A percentile compares a stretch with the other conserved stretches of the same genome.
Conservation (phyloP, 176 grass and related monocot species). For the Aechmea fasciata region DNA sequence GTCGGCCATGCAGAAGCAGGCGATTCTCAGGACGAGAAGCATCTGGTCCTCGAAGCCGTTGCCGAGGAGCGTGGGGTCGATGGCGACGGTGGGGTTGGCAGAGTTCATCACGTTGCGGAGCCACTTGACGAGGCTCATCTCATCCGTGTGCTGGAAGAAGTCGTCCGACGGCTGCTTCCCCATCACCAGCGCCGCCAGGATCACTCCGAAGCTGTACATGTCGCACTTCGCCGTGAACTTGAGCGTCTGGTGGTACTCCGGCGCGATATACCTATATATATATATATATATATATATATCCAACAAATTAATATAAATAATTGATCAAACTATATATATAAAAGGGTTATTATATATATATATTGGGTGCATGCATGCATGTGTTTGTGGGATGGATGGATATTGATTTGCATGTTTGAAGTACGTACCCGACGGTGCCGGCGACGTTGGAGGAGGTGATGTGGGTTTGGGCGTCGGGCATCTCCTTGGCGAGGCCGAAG, state of each 20-base stretch:
- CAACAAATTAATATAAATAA: no score
- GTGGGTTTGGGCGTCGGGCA: conserved; percentile 43
- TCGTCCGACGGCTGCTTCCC: conserved; percentile 60
- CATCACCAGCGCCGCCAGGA: conserved; percentile 62
- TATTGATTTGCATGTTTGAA: no score
- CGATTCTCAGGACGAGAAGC: conserved; percentile 48
- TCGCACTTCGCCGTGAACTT: conserved; percentile 80
- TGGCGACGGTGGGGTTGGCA: conserved; percentile 17
- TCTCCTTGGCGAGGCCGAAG: conserved; percentile 71
- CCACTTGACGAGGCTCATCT: conserved; percentile 55
- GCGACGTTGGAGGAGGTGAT: conserved; percentile 43
- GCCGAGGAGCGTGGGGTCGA: conserved; percentile 40
- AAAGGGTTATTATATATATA: no score
- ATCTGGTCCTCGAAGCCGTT: conserved; percentile 58
- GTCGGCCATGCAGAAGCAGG: conserved; percentile 58
- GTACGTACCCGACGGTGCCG: conserved; percentile 48
- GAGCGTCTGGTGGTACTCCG: conserved; percentile 70
- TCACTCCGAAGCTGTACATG: conserved; percentile 87
- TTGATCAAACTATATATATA: no score
- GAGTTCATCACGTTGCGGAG: conserved; percentile 23
- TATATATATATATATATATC: no score
- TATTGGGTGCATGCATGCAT: no score
- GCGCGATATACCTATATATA: conserved; percentile 34
- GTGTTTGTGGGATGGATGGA: no score
- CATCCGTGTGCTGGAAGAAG: conserved; percentile 61